Evolutionary conservation across 306 rosid genomes (phyloP), one percentile per base, ranked within the genome.

Genomic region (Citrullus colocynthis): DNA sequence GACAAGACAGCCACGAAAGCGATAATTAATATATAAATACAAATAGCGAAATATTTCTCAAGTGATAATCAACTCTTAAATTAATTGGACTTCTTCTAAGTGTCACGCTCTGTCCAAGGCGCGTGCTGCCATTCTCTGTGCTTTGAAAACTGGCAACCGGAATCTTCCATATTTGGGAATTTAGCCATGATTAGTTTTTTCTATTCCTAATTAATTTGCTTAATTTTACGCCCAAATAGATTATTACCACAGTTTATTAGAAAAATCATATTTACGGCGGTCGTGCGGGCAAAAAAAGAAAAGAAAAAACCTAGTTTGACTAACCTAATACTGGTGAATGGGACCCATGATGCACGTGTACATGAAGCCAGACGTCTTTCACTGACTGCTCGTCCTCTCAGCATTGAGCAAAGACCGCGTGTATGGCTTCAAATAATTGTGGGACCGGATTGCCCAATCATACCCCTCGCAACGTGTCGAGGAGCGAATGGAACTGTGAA

Each of bases 1-100:
- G 77, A 73, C 78, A 75, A 75, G 67, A 56, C 37, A 21, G 79
- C 62, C 52, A 57, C 52, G n/a, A 54, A 75, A 75, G 16, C n/a
- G 21, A 56, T 73, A 51, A 30, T 71, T 48, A 24, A 48, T 24
- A 45, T 6, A 37, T 8, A 65, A 65, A 65, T 65, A 65, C 49
- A 36, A 65, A 7, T 7, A 16, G 39, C 39, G 39, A 36, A 36
- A 36, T 60, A 60, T 24, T 60, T 63, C 13, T 42, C 12, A 32
- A 32, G 6, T 34, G 12, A 16, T 63, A 41, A 41, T 39, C 17
- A 34, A n/a, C n/a, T 17, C 44, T 66, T 1, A 10, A 18, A 66
- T 66, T 67, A 67, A 67, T 42, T 67, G 48, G 10, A n/a, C 4
- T 41, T 14, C 18, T 41, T 9, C 74, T n/a, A 42, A 4, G 30